These are phyloP conservation scores for Monilinia laxa DNA, from an alignment of 2,329 filamentous ascomycete genomes.

Conservation along the genomic window DNA sequence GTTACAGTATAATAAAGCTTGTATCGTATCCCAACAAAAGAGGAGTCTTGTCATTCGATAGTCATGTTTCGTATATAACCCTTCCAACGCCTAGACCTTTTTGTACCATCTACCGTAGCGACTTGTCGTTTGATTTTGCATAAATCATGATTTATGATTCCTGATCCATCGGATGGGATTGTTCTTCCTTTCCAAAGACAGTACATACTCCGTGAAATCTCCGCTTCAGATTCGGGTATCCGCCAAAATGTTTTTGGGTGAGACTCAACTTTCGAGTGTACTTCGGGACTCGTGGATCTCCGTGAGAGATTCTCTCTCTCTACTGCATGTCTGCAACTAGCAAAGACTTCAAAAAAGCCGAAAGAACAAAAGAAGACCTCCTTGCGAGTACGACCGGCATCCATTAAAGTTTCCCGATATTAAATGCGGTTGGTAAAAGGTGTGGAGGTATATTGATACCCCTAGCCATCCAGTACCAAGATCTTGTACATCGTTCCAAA, in stretches of 20 bases:
- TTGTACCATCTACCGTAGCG: neutral
- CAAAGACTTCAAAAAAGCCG: neutral
- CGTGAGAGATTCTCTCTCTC: no score
- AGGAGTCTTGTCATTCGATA: neutral
- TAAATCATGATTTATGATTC: neutral
- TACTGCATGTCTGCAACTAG: no score
- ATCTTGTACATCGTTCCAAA: neutral
- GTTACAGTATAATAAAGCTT: no score
- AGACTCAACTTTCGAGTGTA: neutral
- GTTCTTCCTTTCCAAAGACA: neutral
- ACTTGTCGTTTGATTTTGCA: neutral
- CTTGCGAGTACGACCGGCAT: neutral
- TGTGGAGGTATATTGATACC: neutral
- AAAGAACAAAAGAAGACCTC: neutral
- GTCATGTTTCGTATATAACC: slow-evolving; percentile 5
- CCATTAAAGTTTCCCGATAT: neutral
- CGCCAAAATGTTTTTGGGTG: neutral
- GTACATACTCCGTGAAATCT: neutral
- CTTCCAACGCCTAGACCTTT: neutral
- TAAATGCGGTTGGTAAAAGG: neutral
- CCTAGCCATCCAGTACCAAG: no score
- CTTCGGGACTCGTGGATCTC: neutral
- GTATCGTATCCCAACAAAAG: neutral
- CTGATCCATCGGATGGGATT: neutral
- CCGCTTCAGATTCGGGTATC: neutral